Evolutionary conservation across 2,329 filamentous ascomycete species (phyloP).

Genomic region (Colletotrichum phormii): DNA sequence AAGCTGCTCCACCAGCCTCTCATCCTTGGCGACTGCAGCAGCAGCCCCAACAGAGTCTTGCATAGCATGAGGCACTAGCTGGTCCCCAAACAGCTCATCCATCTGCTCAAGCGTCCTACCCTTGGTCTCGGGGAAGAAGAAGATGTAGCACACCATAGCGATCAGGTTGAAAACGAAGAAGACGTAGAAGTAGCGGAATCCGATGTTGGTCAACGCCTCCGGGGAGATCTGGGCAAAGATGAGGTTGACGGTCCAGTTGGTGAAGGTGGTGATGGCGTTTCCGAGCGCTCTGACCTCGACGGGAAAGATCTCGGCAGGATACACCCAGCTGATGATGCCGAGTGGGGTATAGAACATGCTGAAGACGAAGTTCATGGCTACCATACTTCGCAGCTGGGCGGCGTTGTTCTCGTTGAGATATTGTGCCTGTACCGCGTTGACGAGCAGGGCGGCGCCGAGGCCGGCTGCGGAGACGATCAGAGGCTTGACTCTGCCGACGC

Average conservation of each 20-base stretch:
- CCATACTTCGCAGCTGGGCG: slow-evolving; percentile 43
- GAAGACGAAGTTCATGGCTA: slow-evolving; percentile 50
- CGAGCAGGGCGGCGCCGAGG: slow-evolving; percentile 41
- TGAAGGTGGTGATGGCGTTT: slow-evolving; percentile 44
- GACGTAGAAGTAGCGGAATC: slow-evolving; percentile 57
- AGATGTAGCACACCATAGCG: slow-evolving; percentile 40
- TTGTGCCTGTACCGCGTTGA: slow-evolving; percentile 44
- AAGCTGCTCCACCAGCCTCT: slow-evolving; percentile 25
- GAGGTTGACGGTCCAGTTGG: slow-evolving; percentile 48
- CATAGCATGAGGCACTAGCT: slow-evolving; percentile 33
- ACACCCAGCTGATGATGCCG: slow-evolving; percentile 57
- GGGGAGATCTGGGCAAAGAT: slow-evolving; percentile 63
- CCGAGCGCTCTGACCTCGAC: slow-evolving; percentile 46
- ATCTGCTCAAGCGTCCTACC: slow-evolving; percentile 48
- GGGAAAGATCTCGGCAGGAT: slow-evolving; percentile 53
- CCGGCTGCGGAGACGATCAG: slow-evolving; percentile 54
- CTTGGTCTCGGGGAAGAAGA: slow-evolving; percentile 49
- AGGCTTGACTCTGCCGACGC: slow-evolving; percentile 59
- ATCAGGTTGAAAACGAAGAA: slow-evolving; percentile 43
- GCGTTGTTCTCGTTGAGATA: slow-evolving; percentile 41
- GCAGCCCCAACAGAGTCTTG: slow-evolving; percentile 26
- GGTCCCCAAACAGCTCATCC: slow-evolving; percentile 49
- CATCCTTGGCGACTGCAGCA: slow-evolving; percentile 24
- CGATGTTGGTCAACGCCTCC: slow-evolving; percentile 52
- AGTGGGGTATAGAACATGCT: slow-evolving; percentile 44